Evolutionary conservation across 75 land plant species (phyloP).

Genomic region (Chamaecyparis obtusa): DNA sequence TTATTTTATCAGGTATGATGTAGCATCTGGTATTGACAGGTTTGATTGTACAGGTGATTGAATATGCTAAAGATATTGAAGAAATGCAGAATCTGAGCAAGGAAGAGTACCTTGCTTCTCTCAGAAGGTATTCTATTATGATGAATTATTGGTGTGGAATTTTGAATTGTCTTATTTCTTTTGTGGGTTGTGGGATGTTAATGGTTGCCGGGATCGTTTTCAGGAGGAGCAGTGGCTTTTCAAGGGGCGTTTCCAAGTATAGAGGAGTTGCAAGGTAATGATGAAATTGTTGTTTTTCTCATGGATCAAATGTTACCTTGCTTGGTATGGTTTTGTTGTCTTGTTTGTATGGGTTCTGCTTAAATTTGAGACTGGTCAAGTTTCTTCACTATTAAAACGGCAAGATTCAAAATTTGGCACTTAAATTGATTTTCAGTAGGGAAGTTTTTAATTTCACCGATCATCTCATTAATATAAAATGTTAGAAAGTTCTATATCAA

Average conservation of each 20-base stretch:
- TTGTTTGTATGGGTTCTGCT: too few relatives aligned
- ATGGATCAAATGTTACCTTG: neutral
- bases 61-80: constrained; percentile 34
- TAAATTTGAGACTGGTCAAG: too few relatives aligned
- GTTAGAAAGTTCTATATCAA: too few relatives aligned
- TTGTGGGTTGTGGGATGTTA: neutral
- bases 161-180: neutral
- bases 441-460: too few relatives aligned
- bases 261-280: constrained; percentile 73
- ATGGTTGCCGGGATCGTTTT: neutral
- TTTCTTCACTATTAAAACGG: too few relatives aligned
- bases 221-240: constrained; percentile 68
- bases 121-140: constrained; percentile 21
- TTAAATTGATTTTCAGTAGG: too few relatives aligned
- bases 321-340: neutral
- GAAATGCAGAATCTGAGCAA: constrained; percentile 42
- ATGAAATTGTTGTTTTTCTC: neutral
- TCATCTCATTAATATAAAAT: too few relatives aligned
- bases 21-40: neutral
- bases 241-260: constrained; percentile 71
- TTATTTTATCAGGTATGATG: neutral
- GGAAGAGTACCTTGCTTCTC: constrained; percentile 52
- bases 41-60: constrained; percentile 11
- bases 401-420: too few relatives aligned
- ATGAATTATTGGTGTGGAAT: neutral